Evolutionary conservation across 2,329 filamentous ascomycete genomes (phyloP), one percentile per base, ranked within the genome.

Genomic region (Diaporthe sp.): DNA sequence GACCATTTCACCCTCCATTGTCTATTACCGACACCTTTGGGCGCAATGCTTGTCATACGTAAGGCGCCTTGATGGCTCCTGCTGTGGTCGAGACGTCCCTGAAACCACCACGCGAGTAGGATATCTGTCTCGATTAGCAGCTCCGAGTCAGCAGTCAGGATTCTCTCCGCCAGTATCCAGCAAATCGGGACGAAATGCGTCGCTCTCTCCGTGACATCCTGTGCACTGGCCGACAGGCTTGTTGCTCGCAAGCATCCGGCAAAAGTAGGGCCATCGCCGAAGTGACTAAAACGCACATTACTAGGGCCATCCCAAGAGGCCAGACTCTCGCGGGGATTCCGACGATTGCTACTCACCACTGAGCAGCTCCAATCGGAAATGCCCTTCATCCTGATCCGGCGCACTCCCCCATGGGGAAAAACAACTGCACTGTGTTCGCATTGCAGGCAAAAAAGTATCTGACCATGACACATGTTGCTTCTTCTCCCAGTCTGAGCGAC

Each of bases 311-410:
- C 39, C 55, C 42, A 59, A 71, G 35, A 71, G 35, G 37, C 39
- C 32, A 44, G 51, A 59, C 56, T 59, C 55, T 25, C 42, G 39
- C 35, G 69, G 53, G 50, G 44, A 47, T 50, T 2, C 9, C 44
- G n/a, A n/a, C 44, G 22, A 32, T 8, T 53, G 56, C 69, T 71
- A 61, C 42, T 59, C 30, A 39, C 9, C 55, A 39, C 7, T 10
- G 32, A 39, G 47, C 19, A 39, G 63, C 44, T 50, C 69, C 69
- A 71, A 71, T 71, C 69, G 69, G 69, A 71, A 71, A 61, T 17
- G 44, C 30, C 69, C 22, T 56, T n/a, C 22, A 51, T 27, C 55
- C 32, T 61, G 42, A 51, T 35, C 69, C 69, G 69, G 42, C 51
- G 55, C 69, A 39, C 55, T 50, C 35, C 30, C 22, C 30, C 22